Conservation (phyloP, 176 grass and related monocot genomes). For the Bothriochloa decipiens region DNA sequence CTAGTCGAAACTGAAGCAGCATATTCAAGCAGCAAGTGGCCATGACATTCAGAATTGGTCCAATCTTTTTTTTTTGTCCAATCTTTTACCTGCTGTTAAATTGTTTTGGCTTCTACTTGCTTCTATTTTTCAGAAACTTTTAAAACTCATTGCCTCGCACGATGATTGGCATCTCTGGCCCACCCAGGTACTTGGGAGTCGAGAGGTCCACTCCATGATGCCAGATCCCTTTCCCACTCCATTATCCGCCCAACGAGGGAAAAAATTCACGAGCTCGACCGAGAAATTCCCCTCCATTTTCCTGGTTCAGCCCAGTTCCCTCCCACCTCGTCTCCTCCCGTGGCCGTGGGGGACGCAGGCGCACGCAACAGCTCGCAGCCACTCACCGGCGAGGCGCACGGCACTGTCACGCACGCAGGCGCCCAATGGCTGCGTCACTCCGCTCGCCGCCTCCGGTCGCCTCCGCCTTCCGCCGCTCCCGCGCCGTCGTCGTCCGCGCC, state of each 20-base stretch:
- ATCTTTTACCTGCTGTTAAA: too few species aligned
- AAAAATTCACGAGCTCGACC: background rate
- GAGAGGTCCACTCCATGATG: slow-evolving; percentile 9
- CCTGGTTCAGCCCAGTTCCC: background rate
- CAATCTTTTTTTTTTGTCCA: too few species aligned
- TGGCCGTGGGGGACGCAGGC: background rate
- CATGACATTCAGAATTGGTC: too few species aligned
- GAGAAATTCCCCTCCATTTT: background rate
- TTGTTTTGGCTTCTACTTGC: too few species aligned
- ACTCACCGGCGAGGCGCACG: slow-evolving; percentile 17
- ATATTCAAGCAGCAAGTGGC: too few species aligned
- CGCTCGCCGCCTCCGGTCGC: slow-evolving; percentile 42
- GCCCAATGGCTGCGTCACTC: slow-evolving; percentile 50
- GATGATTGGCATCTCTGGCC: slow-evolving; percentile 1
- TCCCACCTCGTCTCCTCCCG: background rate
- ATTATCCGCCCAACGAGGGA: slow-evolving; percentile 38
- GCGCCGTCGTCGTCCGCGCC: slow-evolving; percentile 40
- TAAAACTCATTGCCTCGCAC: too few species aligned
- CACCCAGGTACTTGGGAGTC: slow-evolving; percentile 1
- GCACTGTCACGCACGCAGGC: background rate
- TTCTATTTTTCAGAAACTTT: too few species aligned
- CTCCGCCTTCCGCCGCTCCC: slow-evolving; percentile 13
- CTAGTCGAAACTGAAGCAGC: too few species aligned
- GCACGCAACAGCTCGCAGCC: slow-evolving; percentile 24
- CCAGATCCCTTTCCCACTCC: background rate